Evolutionary conservation across 345 rosid genomes (phyloP).

Genomic region (Erysimum cheiranthoides): DNA sequence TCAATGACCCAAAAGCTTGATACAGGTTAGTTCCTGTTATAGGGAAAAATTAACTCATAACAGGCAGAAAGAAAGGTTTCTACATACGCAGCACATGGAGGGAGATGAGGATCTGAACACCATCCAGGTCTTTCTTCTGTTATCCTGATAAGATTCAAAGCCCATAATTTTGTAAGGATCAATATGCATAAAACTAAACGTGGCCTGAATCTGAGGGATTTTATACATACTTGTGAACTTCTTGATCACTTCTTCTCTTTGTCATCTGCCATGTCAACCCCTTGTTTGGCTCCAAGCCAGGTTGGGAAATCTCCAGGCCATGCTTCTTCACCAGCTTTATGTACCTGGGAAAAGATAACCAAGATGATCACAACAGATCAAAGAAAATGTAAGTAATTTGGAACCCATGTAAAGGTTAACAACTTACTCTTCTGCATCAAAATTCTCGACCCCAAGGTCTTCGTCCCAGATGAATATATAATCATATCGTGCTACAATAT

Average conservation of each 20-base stretch:
- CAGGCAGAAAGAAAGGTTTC: conserved; percentile 18
- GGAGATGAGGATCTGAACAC: conserved; percentile 82
- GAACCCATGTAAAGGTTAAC: not conserved
- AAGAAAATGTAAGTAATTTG: not conserved
- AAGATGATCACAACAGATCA: conserved; percentile 21
- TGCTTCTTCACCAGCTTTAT: conserved; percentile 83
- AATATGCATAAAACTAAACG: conserved; percentile 1
- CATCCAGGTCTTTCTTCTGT: conserved; percentile 91
- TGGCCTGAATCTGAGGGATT: not conserved
- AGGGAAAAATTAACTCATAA: not conserved
- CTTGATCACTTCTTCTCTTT: conserved; percentile 76
- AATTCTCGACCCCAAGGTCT: conserved; percentile 94
- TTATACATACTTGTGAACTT: conserved; percentile 89
- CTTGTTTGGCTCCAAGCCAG: conserved; percentile 89
- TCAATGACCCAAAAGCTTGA: conserved; percentile 2
- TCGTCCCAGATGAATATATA: conserved; percentile 98
- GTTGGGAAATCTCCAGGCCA: conserved; percentile 96
- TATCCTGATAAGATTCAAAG: conserved; percentile 52
- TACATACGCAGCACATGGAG: conserved; percentile 99
- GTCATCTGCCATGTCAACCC: conserved; percentile 98
- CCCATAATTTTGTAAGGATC: conserved; percentile 23
- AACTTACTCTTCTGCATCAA: conserved; percentile 89
- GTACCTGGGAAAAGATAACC: conserved; percentile 58
- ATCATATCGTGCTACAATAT: conserved; percentile 90
- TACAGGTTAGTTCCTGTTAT: not conserved